Evolutionary conservation across 257 asterid genomes (phyloP), one percentile per base, ranked within the genome.

Genomic region (Solanum rostratum): DNA sequence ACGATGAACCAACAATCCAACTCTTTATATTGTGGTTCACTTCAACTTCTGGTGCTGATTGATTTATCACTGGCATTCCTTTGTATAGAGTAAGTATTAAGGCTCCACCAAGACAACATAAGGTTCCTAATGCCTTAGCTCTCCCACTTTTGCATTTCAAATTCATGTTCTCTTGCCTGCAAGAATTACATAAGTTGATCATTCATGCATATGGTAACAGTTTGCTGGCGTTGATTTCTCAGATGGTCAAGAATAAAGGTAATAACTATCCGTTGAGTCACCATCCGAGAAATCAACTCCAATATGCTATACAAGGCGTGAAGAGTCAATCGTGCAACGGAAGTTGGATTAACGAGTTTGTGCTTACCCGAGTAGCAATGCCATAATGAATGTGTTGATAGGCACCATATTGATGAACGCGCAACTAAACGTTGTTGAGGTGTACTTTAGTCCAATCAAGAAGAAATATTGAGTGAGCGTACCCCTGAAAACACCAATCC

Each of bases 371-470:
- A 95, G 86, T 24, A 87, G 89, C 87, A 92, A 79, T 49, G 99
- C 94, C 81, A 94, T 20, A 84, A 91, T 27, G 37, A 95, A 93
- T 18, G 99, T 93, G 55, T 91, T 68, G 2, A 94, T 93, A 0
- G 99, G 99, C 22, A 91, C 97, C 84, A 90, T 59, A 84, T 94
- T 95, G 73, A 90, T 82, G 93, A 95, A 95, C 71, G 98, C 97
- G 57, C 95, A 91, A 14, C 91, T 82, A 86, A 93, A 93, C 27
- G 99, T 95, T 73, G 95, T 88, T 50, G 99, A 86, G 18, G 99
- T 94, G 43, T 91, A 91, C 82, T 91, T 90, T 11, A 95, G 95
- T 33, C 99, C 99, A 22, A 92, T 82, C 69, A 95, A 80, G 92
- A 91, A 90, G 83, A 94, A 85, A 85, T 92, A 92, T 62, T 91